Conservation (phyloP, 495 filamentous ascomycete genomes). For the Hypoxylon trugodes region DNA sequence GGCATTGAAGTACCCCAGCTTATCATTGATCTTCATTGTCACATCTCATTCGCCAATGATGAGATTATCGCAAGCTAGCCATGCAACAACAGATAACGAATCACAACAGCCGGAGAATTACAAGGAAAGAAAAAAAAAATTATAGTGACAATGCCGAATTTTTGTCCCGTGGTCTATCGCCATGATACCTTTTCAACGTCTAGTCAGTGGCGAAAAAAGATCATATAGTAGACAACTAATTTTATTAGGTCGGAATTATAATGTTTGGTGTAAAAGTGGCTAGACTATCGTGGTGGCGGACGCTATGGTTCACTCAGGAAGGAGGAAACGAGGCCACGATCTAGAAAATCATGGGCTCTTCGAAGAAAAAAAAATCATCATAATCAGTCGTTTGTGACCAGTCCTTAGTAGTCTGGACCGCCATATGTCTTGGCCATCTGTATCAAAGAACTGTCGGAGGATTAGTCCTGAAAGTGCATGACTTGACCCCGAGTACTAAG, state of each 20-base stretch:
- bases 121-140: slow-evolving; percentile 9
- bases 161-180: slow-evolving; percentile 13
- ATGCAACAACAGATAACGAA: slow-evolving; percentile 17
- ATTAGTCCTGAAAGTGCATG: background rate
- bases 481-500: background rate
- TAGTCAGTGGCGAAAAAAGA: slow-evolving; percentile 23
- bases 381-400: slow-evolving; percentile 5
- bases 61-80: slow-evolving; percentile 9
- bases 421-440: slow-evolving; percentile 10
- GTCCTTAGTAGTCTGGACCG: slow-evolving; percentile 20
- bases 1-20: slow-evolving; percentile 15
- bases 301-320: slow-evolving; percentile 28
- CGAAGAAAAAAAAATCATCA: background rate
- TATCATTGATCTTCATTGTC: slow-evolving; percentile 1
- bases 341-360: background rate
- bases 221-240: slow-evolving; percentile 5
- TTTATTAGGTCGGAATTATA: slow-evolving; percentile 5
- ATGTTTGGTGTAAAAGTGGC: background rate
- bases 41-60: slow-evolving; percentile 27
- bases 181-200: slow-evolving; percentile 16
- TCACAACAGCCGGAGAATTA: slow-evolving; percentile 11
- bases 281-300: slow-evolving; percentile 16
- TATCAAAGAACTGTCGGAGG: background rate
- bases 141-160: slow-evolving; percentile 16
- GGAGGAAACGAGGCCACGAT: slow-evolving; percentile 18